These are phyloP conservation scores for Zoysia pacifica DNA, from an alignment of 176 grass and related monocot species.

Conservation along the genomic window DNA sequence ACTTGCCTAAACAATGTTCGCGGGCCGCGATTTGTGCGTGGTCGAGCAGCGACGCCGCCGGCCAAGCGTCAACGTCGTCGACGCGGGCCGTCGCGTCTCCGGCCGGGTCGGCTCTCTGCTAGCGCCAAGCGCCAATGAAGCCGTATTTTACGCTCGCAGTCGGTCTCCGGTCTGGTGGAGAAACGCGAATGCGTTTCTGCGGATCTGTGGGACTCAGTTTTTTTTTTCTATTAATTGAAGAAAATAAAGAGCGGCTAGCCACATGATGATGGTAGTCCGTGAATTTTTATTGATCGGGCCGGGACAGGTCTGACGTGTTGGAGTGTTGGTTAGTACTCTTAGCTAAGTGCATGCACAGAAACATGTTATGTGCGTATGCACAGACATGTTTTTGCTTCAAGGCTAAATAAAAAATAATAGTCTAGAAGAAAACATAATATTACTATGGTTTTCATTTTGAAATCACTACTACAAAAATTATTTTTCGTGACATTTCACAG, in stretches of 20 bases:
- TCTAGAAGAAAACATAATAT: too few relatives aligned
- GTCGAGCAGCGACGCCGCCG: slow-evolving; percentile 6
- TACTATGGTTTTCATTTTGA: too few relatives aligned
- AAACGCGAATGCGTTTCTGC: too few relatives aligned
- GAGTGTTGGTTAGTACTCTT: background rate
- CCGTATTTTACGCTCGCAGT: background rate
- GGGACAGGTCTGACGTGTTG: background rate
- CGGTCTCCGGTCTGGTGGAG: background rate
- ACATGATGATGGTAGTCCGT: background rate
- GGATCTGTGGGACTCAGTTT: background rate
- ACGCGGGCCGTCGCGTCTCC: slow-evolving; percentile 47
- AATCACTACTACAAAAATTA: too few relatives aligned
- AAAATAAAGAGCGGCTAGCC: background rate
- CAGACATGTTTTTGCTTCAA: too few relatives aligned
- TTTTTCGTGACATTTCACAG: too few relatives aligned
- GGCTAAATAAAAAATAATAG: too few relatives aligned
- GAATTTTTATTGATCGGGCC: background rate
- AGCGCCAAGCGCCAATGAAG: slow-evolving; percentile 9
- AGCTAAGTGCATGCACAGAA: background rate
- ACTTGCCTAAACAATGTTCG: background rate
- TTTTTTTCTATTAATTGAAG: background rate
- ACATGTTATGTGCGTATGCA: too few relatives aligned
- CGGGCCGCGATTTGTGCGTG: background rate
- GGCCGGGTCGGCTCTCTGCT: background rate
- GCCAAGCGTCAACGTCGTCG: slow-evolving; percentile 17